Evolutionary conservation across 306 rosid genomes (phyloP).

Genomic region (Castanea crenata): DNA sequence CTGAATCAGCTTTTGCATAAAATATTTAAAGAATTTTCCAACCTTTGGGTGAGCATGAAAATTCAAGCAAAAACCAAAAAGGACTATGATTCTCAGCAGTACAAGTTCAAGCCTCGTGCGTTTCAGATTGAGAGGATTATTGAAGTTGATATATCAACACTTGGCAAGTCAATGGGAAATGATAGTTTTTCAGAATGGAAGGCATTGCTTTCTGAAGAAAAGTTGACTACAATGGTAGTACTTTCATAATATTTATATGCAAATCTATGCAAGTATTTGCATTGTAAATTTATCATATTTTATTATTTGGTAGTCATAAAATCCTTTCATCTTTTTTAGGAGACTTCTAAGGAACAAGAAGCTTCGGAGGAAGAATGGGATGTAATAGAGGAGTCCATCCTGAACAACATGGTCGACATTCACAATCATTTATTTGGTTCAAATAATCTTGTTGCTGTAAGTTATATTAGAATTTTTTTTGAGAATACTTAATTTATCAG

Average conservation of each 20-base stretch:
- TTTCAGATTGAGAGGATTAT: conserved; percentile 68
- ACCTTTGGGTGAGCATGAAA: conserved; percentile 66
- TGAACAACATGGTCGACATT: conserved; percentile 47
- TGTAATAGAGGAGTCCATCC: conserved; percentile 57
- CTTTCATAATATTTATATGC: conserved; percentile 7
- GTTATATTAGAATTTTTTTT: conserved; percentile 22
- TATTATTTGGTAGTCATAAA: background rate
- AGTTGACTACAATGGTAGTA: conserved; percentile 31
- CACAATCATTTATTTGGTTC: conserved; percentile 79
- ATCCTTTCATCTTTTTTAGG: conserved; percentile 37
- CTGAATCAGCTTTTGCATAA: conserved; percentile 60
- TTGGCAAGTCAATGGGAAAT: conserved; percentile 34
- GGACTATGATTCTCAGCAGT: conserved; percentile 55
- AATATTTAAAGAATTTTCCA: conserved; percentile 59
- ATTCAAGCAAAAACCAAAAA: conserved; percentile 48
- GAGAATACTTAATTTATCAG: background rate
- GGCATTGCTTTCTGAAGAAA: conserved; percentile 48
- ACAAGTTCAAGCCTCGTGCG: conserved; percentile 71
- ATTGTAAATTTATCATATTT: background rate
- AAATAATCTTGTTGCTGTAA: conserved; percentile 62
- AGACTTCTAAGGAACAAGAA: conserved; percentile 42
- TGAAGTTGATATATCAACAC: conserved; percentile 55
- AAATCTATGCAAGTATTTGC: background rate
- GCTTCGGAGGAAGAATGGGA: conserved; percentile 65
- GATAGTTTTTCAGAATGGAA: conserved; percentile 67